Percentiles rank a stretch among this genome's conserved stretches.
Conservation (phyloP, 495 filamentous ascomycete species). For the Hyaloscypha hepaticicola region DNA sequence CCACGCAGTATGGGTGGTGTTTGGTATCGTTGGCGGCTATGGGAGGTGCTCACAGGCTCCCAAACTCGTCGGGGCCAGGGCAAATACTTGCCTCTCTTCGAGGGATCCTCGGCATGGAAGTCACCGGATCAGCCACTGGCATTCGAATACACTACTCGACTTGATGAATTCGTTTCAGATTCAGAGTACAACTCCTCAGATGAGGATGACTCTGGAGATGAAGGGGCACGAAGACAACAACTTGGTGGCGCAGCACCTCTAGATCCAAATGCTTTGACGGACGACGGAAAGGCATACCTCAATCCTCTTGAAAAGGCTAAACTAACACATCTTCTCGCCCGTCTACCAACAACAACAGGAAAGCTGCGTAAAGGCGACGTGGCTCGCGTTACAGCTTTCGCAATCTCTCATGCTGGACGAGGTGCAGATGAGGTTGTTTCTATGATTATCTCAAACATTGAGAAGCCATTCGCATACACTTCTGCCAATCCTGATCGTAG, state of each 20-base stretch:
- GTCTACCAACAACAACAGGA: slow-evolving; percentile 73
- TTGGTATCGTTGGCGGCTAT: slow-evolving; percentile 90
- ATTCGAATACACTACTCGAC: slow-evolving; percentile 70
- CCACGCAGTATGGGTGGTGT: slow-evolving; percentile 73
- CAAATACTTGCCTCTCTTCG: slow-evolving; percentile 61
- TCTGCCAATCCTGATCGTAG: slow-evolving; percentile 47
- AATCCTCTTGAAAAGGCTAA: slow-evolving; percentile 83
- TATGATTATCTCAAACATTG: slow-evolving; percentile 79
- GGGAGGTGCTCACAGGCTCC: slow-evolving; percentile 71
- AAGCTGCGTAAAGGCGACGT: slow-evolving; percentile 83
- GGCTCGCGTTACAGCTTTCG: slow-evolving; percentile 82
- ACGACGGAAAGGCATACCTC: slow-evolving; percentile 70
- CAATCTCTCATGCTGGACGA: slow-evolving; percentile 74
- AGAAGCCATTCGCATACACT: slow-evolving; percentile 68
- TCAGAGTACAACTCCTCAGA: slow-evolving; percentile 85
- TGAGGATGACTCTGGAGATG: slow-evolving; percentile 80
- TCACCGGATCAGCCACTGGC: slow-evolving; percentile 62
- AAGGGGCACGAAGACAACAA: slow-evolving; percentile 53
- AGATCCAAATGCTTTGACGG: slow-evolving; percentile 40
- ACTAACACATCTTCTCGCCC: slow-evolving; percentile 73
- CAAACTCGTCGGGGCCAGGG: slow-evolving; percentile 36
- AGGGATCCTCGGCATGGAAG: slow-evolving; percentile 68
- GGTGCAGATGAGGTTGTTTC: slow-evolving; percentile 88
- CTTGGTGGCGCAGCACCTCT: slow-evolving; percentile 47
- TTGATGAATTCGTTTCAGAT: slow-evolving; percentile 78